phyloP scores from a whole-genome alignment of 2,329 filamentous ascomycete genomes.

The Colletotrichum costaricense region DNA sequence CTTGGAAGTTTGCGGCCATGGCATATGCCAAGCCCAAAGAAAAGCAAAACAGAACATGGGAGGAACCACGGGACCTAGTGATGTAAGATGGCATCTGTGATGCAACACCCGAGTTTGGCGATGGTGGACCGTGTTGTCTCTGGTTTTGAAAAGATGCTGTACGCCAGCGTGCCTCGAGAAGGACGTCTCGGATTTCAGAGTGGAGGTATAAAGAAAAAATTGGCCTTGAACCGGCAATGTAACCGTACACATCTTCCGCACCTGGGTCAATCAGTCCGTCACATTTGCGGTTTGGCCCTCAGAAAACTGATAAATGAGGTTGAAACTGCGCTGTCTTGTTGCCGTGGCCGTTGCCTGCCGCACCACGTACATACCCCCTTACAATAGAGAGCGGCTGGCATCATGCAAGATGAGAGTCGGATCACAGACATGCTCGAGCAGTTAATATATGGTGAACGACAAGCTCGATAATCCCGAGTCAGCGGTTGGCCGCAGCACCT shows the following conservation, averaged over 20 bases:
- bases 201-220: conserved; percentile 5
- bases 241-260: not conserved
- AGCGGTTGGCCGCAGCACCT: conserved; percentile 25
- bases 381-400: not conserved
- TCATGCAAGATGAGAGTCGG: conserved; percentile 12
- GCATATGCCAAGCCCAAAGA: conserved; percentile 12
- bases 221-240: conserved; percentile 1
- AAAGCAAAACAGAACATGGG: not conserved
- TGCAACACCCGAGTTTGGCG: not conserved
- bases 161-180: not conserved
- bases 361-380: conserved; percentile 6
- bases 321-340: not conserved
- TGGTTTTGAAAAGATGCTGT: not conserved
- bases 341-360: not conserved
- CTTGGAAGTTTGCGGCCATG: not conserved
- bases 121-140: not conserved
- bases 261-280: not conserved
- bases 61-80: not conserved
- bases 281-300: not conserved
- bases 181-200: not conserved
- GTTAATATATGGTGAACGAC: conserved; percentile 18
- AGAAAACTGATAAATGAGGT: not conserved
- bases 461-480: conserved; percentile 15
- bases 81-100: not conserved
- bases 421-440: conserved; percentile 15